phyloP scores from a whole-genome alignment of 2,329 filamentous ascomycete species.

The Leptographium flavum region DNA sequence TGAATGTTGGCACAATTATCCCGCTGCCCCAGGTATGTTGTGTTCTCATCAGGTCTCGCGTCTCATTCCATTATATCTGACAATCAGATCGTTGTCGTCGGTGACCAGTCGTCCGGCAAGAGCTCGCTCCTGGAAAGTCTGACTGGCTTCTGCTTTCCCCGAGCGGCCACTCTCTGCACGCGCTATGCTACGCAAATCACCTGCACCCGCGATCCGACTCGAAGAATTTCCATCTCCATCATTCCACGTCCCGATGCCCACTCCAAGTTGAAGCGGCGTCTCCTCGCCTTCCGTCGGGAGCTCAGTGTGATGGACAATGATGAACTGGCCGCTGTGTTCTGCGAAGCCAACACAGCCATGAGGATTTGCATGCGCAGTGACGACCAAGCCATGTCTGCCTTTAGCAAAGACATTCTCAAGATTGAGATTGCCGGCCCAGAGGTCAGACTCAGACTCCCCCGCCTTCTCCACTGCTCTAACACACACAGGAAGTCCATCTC shows the following conservation, averaged over 20 bases:
- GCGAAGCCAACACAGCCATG: constrained; percentile 28
- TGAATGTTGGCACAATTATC: constrained; percentile 14
- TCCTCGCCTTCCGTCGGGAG: constrained; percentile 16
- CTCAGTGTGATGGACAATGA: constrained; percentile 14
- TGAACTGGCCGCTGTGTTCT: constrained; percentile 24
- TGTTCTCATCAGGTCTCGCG: no score
- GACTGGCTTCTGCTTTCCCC: constrained; percentile 16
- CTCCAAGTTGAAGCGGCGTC: constrained; percentile 4
- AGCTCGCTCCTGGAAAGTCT: constrained; percentile 54
- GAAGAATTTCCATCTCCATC: constrained; percentile 17
- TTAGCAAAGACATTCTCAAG: constrained; percentile 31
- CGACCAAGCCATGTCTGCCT: constrained; percentile 12
- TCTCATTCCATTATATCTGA: not conserved
- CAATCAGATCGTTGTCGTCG: constrained; percentile 52
- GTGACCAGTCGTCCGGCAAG: constrained; percentile 63
- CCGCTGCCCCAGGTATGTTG: constrained; percentile 14
- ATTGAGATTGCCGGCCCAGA: constrained; percentile 30
- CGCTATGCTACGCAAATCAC: constrained; percentile 15
- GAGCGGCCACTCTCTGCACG: constrained; percentile 13
- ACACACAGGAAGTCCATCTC: constrained; percentile 25
- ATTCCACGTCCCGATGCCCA: constrained; percentile 11
- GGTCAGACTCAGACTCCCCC: constrained; percentile 12
- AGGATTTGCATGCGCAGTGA: constrained; percentile 20
- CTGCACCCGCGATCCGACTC: constrained; percentile 15
- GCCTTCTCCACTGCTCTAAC: not conserved